Conservation (phyloP, 2,329 filamentous ascomycete species). For the Fusarium burgessii region DNA sequence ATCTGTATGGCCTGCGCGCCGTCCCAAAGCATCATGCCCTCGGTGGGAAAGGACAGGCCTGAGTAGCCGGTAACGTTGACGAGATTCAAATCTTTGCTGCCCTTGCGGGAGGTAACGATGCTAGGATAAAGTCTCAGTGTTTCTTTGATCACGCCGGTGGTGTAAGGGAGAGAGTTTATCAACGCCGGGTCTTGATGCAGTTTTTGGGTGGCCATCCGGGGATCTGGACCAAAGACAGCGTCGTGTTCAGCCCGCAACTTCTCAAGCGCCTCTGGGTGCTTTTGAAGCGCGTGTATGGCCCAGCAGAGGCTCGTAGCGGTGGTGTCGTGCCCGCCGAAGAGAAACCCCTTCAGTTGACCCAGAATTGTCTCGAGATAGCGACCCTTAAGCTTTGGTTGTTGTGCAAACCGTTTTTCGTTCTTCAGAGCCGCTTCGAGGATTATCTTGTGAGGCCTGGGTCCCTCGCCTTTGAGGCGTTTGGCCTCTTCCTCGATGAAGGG, state of each 20-base stretch:
- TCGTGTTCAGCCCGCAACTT: not conserved
- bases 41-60: not conserved
- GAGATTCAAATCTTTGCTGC: not conserved
- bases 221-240: not conserved
- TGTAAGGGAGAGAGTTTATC: not conserved
- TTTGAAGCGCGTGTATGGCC: not conserved
- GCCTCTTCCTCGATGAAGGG: not conserved
- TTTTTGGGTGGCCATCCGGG: not conserved
- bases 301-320: not conserved
- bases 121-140: not conserved
- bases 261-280: not conserved
- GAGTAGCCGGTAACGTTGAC: not conserved
- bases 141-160: not conserved
- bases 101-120: not conserved
- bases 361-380: not conserved
- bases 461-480: not conserved
- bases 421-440: not conserved
- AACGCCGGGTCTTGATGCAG: not conserved
- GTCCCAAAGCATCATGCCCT: constrained; percentile 1
- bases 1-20: constrained; percentile 1
- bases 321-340: constrained; percentile 1
- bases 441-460: not conserved
- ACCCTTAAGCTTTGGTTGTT: not conserved
- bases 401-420: not conserved
- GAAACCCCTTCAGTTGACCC: not conserved